phyloP scores from a whole-genome alignment of 108 stramenopile genomes.

The Conticribra weissflogii region DNA sequence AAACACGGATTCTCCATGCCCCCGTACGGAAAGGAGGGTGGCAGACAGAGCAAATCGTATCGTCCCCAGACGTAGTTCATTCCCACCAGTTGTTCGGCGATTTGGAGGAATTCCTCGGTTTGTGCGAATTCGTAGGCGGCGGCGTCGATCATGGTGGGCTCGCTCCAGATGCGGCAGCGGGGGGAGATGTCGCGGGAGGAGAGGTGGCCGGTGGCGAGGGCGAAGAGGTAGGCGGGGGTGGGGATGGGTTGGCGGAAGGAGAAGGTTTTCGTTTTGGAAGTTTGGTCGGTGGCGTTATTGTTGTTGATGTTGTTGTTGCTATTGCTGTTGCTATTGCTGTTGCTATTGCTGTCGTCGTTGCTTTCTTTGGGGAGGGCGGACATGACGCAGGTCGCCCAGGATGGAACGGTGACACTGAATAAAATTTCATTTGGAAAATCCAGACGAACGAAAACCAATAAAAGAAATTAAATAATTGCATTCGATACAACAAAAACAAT shows the following conservation, averaged over 20 bases:
- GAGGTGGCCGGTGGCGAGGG: slow-evolving; percentile 92
- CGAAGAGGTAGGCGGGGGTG: slow-evolving; percentile 93
- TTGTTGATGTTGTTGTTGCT: too few relatives aligned
- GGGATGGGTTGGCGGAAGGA: slow-evolving; percentile 90
- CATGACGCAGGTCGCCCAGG: slow-evolving; percentile 96
- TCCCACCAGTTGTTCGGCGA: slow-evolving; percentile 81
- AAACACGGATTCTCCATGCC: slow-evolving; percentile 98
- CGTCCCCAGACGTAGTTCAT: slow-evolving; percentile 65
- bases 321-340: too few relatives aligned
- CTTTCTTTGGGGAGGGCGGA: slow-evolving; percentile 67
- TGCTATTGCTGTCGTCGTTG: too few relatives aligned
- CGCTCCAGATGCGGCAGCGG: slow-evolving; percentile 90
- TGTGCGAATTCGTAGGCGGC: slow-evolving; percentile 94
- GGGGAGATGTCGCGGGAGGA: slow-evolving; percentile 71
- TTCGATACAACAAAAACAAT: too few relatives aligned
- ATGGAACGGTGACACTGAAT: slow-evolving; percentile 81
- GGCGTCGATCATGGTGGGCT: slow-evolving; percentile 88
- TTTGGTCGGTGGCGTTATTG: not conserved
- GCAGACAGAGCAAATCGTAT: slow-evolving; percentile 95
- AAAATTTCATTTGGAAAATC: too few relatives aligned
- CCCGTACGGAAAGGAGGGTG: slow-evolving; percentile 97
- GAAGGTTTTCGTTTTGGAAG: slow-evolving; percentile 20
- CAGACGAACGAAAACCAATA: too few relatives aligned
- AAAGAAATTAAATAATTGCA: too few relatives aligned
- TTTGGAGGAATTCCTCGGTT: slow-evolving; percentile 88